Conservation (phyloP, 139 green algal species). For the Picochlorum costavermella region DNA sequence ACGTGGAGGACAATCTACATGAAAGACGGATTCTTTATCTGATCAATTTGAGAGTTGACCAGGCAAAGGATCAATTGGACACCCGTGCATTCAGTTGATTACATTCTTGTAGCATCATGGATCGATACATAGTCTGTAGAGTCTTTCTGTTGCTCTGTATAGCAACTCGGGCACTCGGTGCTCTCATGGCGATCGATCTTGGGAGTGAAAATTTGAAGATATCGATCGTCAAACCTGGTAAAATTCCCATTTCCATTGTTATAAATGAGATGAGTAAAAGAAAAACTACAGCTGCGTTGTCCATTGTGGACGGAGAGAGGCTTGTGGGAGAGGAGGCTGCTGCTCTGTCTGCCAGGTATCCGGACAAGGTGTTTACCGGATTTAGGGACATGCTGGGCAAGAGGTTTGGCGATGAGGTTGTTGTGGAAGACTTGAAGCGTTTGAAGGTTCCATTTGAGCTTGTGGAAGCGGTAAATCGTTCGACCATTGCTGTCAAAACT, state of each 20-base stretch:
- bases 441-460: constrained; percentile 64
- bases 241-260: constrained; percentile 75
- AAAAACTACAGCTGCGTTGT: constrained; percentile 82
- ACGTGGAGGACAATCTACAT: too few relatives aligned
- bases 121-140: background rate
- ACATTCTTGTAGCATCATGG: background rate
- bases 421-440: constrained; percentile 39
- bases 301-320: constrained; percentile 72
- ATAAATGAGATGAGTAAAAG: constrained; percentile 94
- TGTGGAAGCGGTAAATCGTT: constrained; percentile 42
- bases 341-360: constrained; percentile 61
- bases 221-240: constrained; percentile 74
- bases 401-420: constrained; percentile 27
- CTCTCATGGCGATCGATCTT: constrained; percentile 81
- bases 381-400: constrained; percentile 76
- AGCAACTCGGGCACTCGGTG: background rate
- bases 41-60: too few relatives aligned
- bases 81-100: too few relatives aligned
- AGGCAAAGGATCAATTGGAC: too few relatives aligned
- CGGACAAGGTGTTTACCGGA: constrained; percentile 59
- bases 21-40: too few relatives aligned
- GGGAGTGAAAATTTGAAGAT: constrained; percentile 91
- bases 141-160: background rate
- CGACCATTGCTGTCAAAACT: constrained; percentile 31
- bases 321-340: constrained; percentile 87